A percentile compares a stretch with the other conserved stretches of the same genome.
These are phyloP conservation scores for Carex myosuroides DNA, from an alignment of 176 grass and related monocot species.

Conservation along the genomic window DNA sequence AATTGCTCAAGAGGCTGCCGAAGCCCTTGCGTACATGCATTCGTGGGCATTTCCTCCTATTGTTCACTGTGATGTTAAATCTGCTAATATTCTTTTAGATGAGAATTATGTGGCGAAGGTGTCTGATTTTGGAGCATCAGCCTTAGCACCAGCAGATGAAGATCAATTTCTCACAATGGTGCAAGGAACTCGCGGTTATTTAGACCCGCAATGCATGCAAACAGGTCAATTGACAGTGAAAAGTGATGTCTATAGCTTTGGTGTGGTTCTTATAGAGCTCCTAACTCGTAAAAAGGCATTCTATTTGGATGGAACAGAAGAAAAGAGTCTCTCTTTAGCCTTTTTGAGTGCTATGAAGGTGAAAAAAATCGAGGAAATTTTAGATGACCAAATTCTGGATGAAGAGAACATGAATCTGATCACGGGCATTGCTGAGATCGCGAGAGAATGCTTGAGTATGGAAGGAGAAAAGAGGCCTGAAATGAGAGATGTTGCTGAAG, in stretches of 20 bases:
- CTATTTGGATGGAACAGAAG: background rate
- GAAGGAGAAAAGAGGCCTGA: background rate
- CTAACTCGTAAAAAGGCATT: background rate
- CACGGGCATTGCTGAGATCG: background rate
- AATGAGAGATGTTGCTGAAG: constrained; percentile 5
- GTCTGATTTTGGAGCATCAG: constrained; percentile 8
- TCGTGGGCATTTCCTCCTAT: background rate
- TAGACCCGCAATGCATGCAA: constrained; percentile 7
- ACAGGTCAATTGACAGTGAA: constrained; percentile 7
- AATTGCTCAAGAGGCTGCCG: constrained; percentile 10
- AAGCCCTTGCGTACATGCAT: background rate
- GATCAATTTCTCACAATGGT: background rate
- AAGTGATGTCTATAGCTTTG: constrained; percentile 19
- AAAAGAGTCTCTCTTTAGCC: background rate
- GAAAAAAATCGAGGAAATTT: background rate
- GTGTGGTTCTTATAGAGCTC: background rate
- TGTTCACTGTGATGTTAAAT: constrained; percentile 11
- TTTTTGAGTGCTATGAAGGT: constrained; percentile 15
- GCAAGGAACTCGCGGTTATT: constrained; percentile 3
- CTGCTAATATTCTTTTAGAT: constrained; percentile 3
- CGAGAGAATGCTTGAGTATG: background rate
- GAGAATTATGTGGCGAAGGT: background rate
- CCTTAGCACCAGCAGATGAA: background rate
- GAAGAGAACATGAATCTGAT: background rate
- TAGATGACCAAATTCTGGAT: constrained; percentile 6